phyloP scores from a whole-genome alignment of 2,329 filamentous ascomycete species.

The Xylaria sp. region DNA sequence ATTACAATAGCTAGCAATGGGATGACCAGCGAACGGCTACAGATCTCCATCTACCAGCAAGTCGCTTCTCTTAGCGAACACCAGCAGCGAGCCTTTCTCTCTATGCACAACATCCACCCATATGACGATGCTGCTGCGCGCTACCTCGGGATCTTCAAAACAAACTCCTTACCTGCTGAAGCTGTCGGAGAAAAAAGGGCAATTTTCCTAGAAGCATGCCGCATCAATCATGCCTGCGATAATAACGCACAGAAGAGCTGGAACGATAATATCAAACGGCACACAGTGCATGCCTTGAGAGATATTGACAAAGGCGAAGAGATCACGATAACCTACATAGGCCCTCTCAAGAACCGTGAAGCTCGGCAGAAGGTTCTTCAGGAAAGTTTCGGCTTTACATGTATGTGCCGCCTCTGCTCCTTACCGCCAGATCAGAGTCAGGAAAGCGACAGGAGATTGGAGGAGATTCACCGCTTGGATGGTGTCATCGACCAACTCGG shows the following conservation, averaged over 20 bases:
- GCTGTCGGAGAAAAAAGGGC: neutral
- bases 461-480: conserved; percentile 16
- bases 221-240: conserved; percentile 26
- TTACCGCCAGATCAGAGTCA: conserved; percentile 19
- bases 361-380: conserved; percentile 10
- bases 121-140: conserved; percentile 1
- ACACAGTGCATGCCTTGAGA: conserved; percentile 26
- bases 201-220: conserved; percentile 29
- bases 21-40: neutral
- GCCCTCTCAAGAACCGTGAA: conserved; percentile 3
- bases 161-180: conserved; percentile 24
- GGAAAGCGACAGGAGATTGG: conserved; percentile 19
- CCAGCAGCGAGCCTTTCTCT: conserved; percentile 14
- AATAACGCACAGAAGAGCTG: conserved; percentile 25
- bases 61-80: conserved; percentile 4
- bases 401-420: conserved; percentile 23
- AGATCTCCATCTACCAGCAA: conserved; percentile 9
- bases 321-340: conserved; percentile 25
- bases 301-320: conserved; percentile 27
- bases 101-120: conserved; percentile 29
- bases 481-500: conserved; percentile 2
- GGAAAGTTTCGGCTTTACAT: conserved; percentile 18
- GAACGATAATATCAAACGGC: conserved; percentile 20
- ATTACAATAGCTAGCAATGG: neutral
- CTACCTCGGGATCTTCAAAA: conserved; percentile 19